Evolutionary conservation across 768 basidiomycete genomes (phyloP), one percentile per base, ranked within the genome.

Genomic region (Kwoniella dejecticola): DNA sequence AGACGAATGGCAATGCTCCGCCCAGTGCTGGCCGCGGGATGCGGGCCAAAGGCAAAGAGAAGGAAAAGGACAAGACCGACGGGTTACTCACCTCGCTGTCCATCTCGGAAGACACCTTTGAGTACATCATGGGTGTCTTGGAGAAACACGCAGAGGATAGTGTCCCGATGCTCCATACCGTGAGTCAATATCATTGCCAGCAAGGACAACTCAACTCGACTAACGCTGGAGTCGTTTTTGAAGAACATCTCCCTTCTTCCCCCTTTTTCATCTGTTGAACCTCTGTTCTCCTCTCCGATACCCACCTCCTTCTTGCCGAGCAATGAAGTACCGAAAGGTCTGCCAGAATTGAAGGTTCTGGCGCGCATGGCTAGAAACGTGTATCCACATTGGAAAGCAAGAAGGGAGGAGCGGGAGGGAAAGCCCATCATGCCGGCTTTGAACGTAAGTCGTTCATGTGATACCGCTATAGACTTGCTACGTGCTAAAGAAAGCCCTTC

Each of bases 91-190:
- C 66, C 15, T 61, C 72, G 69, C 30, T 87, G n/a, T 79, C 83
- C 55, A 88, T 98, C 60, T 83, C 86, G 2, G 94, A 96, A 73
- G 91, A 96, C 69, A 88, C 92, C 70, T 95, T 98, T 64, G 96
- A 99, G 78, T 83, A 93, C 64, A 86, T 95, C 59, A 95, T 97
- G 92, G 91, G 91, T 21, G 77, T 98, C 48, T 88, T 95, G 70
- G 96, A 99, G 82, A 89, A 88, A 73, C 83, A 88, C 44, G 91
- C 93, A 0, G 90, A 94, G 66, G 89, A 92, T 71, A 89, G 88
- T 75, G 88, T 89, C 0, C 91, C 92, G 64, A 91, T 87, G 77
- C 83, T 98, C 4, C 92, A 96, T 76, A 87, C 90, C 71, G 94
- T 93, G 76, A 52, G 90, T 24, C 11, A n/a, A 54, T 40, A 21